A percentile compares a stretch with the other conserved stretches of the same genome.
Evolutionary conservation across 2,329 filamentous ascomycete species (phyloP).

Genomic region (Neofusicoccum umdonicola): DNA sequence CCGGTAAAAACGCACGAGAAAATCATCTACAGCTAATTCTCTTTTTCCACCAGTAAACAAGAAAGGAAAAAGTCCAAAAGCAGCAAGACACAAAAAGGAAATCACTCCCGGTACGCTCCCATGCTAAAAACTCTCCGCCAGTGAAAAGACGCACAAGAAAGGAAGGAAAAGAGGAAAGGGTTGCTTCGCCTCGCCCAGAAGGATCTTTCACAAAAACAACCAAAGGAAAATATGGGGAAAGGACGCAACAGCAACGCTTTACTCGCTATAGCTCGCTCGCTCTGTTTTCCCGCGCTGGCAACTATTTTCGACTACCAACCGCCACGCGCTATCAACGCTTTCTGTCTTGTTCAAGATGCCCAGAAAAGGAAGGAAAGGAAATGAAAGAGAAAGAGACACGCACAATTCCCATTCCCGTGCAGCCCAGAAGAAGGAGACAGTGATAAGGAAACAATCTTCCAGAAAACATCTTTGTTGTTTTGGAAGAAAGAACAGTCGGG

Average conservation of each 20-base stretch:
- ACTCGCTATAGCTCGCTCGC: not conserved
- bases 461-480: not conserved
- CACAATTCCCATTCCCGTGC: not conserved
- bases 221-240: not conserved
- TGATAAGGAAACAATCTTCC: not conserved
- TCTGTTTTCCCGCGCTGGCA: constrained; percentile 3
- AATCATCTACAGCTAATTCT: constrained; percentile 9
- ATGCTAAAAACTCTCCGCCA: not conserved
- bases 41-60: not conserved
- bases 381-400: not conserved
- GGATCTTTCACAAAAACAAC: not conserved
- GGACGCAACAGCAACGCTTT: constrained; percentile 3
- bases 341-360: constrained; percentile 2
- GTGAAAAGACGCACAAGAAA: not conserved
- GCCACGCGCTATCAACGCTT: not conserved
- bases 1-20: not conserved
- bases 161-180: not conserved
- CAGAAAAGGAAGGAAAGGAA: not conserved
- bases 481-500: not conserved
- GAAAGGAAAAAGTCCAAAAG: not conserved
- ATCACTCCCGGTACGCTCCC: not conserved
- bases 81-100: not conserved
- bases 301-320: constrained; percentile 6
- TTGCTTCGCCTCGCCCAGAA: not conserved
- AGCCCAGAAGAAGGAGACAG: not conserved